phyloP scores from a whole-genome alignment of 768 basidiomycete species.

The Ramaria rubella region DNA sequence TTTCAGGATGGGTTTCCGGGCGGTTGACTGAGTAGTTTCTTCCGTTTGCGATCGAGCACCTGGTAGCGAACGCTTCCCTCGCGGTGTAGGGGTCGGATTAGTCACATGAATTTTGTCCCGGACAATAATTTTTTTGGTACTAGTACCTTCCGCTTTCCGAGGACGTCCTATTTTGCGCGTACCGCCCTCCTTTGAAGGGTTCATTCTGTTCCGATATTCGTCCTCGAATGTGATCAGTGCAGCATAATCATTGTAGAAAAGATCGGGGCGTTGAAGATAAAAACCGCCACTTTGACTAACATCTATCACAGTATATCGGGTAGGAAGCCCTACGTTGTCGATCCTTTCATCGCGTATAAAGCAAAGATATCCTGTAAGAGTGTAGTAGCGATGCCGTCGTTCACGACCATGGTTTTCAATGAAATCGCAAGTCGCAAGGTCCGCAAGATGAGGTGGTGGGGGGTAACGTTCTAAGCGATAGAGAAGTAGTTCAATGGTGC shows the following conservation, averaged over 20 bases:
- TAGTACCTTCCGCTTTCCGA: too few species aligned
- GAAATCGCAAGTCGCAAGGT: slow-evolving; percentile 60
- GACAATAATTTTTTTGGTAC: background rate
- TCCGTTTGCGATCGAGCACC: background rate
- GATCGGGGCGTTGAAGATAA: slow-evolving; percentile 30
- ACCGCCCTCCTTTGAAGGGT: slow-evolving; percentile 43
- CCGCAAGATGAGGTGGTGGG: slow-evolving; percentile 65
- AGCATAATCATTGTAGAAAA: slow-evolving; percentile 49
- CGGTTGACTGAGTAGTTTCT: slow-evolving; percentile 1
- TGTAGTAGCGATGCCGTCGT: slow-evolving; percentile 81
- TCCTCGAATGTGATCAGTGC: slow-evolving; percentile 31
- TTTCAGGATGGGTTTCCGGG: slow-evolving; percentile 11
- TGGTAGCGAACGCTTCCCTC: background rate
- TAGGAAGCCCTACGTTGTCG: slow-evolving; percentile 35
- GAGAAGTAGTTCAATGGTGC: slow-evolving; percentile 78
- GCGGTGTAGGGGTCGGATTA: background rate
- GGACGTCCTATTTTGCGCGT: slow-evolving; percentile 36
- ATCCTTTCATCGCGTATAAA: slow-evolving; percentile 62
- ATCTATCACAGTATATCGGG: slow-evolving; percentile 41
- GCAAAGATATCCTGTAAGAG: slow-evolving; percentile 56
- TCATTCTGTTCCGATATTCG: slow-evolving; percentile 18
- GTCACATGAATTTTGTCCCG: slow-evolving; percentile 8
- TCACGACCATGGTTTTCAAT: slow-evolving; percentile 84
- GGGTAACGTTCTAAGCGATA: slow-evolving; percentile 55
- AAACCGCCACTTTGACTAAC: slow-evolving; percentile 51